Base-by-base conservation (phyloP, 2,329 filamentous ascomycete species). In the Ambrosiella xylebori region DNA sequence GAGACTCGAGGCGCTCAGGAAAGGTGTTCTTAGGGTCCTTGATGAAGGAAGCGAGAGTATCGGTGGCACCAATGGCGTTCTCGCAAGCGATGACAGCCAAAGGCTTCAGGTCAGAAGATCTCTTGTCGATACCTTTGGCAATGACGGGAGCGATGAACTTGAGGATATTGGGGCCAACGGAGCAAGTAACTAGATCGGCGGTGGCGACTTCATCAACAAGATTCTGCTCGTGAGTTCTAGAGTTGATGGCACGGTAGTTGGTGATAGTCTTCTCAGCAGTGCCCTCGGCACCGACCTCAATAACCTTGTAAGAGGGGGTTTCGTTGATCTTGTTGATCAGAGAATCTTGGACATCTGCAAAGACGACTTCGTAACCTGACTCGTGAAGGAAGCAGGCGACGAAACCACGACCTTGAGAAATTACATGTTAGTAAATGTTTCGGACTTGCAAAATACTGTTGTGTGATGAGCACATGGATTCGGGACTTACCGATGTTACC, bases 211-310 rank as follows among this genome's bases (percentile, higher is more conserved):
- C 88, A 52, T 91, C 72, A 64, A 97, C 73, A 58, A 95, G 81
- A 58, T 91, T 83, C 57, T 77, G 77, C 74, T 94, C 85, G 68
- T 95, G 76, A 63, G 84, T 82, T 73, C 86, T 89, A 65, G 88
- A 94, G 81, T 97, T 96, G 79, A 97, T 86, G 71, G 93, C 93
- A 57, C 88, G 87, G 78, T 95, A 97, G 75, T 96, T 93, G 71
- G 86, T 86, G 73, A 98, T 95, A 65, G 75, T 85, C 72, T 86
- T 89, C 66, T 82, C 82, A 59, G 78, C 79, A 66, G 89, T 89
- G 65, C 87, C 89, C 61, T 94, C 85, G 54, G 82, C 78, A 63
- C 89, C 89, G 65, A 96, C 88, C 74, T 96, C 90, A 61, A 91
- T 94, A 68, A 98, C 91, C 63, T 85, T 83, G 79, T 97, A 98